Evolutionary conservation across 768 basidiomycete genomes (phyloP), one percentile per base, ranked within the genome.

Genomic region (Pulveroboletus sp.): DNA sequence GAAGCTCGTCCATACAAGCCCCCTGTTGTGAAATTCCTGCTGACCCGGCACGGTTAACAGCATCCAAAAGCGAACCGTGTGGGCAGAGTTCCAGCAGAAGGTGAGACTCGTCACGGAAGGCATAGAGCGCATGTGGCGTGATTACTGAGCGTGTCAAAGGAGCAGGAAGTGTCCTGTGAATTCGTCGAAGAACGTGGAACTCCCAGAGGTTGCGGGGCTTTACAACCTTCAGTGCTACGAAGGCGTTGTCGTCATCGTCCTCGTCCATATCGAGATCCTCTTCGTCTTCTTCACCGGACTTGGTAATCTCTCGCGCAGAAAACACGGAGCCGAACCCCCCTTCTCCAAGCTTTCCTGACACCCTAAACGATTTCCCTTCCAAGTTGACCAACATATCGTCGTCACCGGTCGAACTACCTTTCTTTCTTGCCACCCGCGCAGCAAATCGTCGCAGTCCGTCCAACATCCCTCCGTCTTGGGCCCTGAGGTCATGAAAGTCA

Each of bases 301-400:
- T 68, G 17, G 57, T 49, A 61, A 74, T 45, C 62, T 84, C 78
- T 47, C 78, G 77, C 4, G 89, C 90, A 53, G 86, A 80, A 74
- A 95, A 99, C n/a, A 99, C 96, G 4, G 86, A 80, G 3, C 95
- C 96, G 59, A 95, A 99, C 0, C 94, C 92, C 6, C 96, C 96
- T 70, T 99, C 96, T 16, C 96, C 96, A 20, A 99, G 76, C 67
- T 98, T 99, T 53, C 87, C 87, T 4, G 76, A 71, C 5, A 97
- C 81, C 45, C 78, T 78, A 61, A 88, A 92, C 45, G 72, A 73
- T 50, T 77, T 79, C 4, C 76, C 84, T 38, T 75, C 75, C n/a
- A 97, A 71, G 16, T 69, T 71, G 35, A 98, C 63, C 19, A 78
- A 59, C 64, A 86, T 76, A 20, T 62, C 65, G 31, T 71, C 68